Evolutionary conservation across 2,329 filamentous ascomycete species (phyloP).

Genomic region (Penicillium olsonii): DNA sequence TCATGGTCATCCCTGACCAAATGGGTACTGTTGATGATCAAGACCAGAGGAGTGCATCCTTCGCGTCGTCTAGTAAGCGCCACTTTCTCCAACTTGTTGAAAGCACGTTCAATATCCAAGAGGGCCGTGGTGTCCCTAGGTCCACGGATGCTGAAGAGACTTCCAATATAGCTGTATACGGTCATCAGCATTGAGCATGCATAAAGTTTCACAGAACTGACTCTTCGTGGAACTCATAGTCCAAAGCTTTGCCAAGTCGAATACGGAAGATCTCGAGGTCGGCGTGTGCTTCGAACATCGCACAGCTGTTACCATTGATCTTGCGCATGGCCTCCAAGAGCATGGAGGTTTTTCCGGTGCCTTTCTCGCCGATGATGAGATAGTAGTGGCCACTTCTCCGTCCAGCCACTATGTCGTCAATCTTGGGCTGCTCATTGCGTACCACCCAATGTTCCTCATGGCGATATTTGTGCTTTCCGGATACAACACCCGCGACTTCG

Average conservation of each 20-base stretch:
- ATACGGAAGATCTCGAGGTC: conserved; percentile 95
- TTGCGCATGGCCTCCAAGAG: conserved; percentile 93
- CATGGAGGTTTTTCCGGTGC: conserved; percentile 96
- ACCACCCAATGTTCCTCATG: conserved; percentile 72
- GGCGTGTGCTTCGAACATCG: conserved; percentile 95
- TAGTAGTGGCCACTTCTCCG: conserved; percentile 78
- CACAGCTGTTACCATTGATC: conserved; percentile 81
- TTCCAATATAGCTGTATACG: conserved; percentile 66
- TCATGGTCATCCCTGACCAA: conserved; percentile 88
- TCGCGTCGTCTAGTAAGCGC: conserved; percentile 66
- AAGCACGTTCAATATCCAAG: conserved; percentile 90
- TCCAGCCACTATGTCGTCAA: conserved; percentile 82
- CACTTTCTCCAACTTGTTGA: conserved; percentile 98
- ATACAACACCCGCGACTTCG: conserved; percentile 66
- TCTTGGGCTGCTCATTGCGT: conserved; percentile 75
- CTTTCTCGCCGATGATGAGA: conserved; percentile 90
- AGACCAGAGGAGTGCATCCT: conserved; percentile 70
- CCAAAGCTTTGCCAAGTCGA: conserved; percentile 85
- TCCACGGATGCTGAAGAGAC: conserved; percentile 90
- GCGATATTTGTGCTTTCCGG: conserved; percentile 39
- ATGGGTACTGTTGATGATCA: conserved; percentile 94
- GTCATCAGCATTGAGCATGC: conserved; percentile 10
- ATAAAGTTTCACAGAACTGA: conserved; percentile 49
- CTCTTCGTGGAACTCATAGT: conserved; percentile 97
- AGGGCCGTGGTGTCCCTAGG: conserved; percentile 89